phyloP scores from a whole-genome alignment of 192 early-diverging fungal species.

The Coemansia sp. region DNA sequence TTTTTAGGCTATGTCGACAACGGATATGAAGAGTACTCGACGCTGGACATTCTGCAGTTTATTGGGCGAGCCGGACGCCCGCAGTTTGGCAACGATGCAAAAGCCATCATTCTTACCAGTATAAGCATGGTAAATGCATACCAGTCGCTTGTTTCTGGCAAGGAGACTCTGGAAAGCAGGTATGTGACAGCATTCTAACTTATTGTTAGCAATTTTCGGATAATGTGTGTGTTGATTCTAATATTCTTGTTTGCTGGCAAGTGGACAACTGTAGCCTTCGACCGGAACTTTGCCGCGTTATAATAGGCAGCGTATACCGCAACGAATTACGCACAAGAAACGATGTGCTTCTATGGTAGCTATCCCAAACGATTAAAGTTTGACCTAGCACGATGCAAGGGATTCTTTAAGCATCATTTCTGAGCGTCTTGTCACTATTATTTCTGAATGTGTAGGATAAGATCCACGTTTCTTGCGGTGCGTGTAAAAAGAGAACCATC shows the following conservation, averaged over 20 bases:
- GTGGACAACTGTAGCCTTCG: conserved; percentile 48
- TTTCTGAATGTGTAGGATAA: conserved; percentile 38
- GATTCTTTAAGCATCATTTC: background rate
- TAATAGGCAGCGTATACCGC: conserved; percentile 43
- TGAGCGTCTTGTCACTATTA: background rate
- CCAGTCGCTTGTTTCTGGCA: conserved; percentile 58
- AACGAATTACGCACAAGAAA: conserved; percentile 34
- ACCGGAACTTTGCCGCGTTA: conserved; percentile 55
- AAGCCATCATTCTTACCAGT: conserved; percentile 67
- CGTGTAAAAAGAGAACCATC: conserved; percentile 17
- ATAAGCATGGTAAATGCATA: conserved; percentile 44
- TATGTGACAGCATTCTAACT: conserved; percentile 5
- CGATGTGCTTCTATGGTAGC: conserved; percentile 24
- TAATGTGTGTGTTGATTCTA: background rate
- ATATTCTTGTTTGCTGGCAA: background rate
- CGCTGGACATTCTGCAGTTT: conserved; percentile 72
- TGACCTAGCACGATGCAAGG: background rate
- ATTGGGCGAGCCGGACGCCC: conserved; percentile 74
- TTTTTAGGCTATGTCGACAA: conserved; percentile 32
- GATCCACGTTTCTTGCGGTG: conserved; percentile 21
- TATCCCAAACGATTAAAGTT: background rate
- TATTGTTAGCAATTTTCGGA: too few species aligned
- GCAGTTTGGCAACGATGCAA: conserved; percentile 67
- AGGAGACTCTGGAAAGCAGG: conserved; percentile 67
- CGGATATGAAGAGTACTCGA: conserved; percentile 56